Percentiles rank a stretch among this genome's conserved stretches.
Conservation (phyloP, 2,329 filamentous ascomycete species). For the Teratosphaeria epicoccoides region DNA sequence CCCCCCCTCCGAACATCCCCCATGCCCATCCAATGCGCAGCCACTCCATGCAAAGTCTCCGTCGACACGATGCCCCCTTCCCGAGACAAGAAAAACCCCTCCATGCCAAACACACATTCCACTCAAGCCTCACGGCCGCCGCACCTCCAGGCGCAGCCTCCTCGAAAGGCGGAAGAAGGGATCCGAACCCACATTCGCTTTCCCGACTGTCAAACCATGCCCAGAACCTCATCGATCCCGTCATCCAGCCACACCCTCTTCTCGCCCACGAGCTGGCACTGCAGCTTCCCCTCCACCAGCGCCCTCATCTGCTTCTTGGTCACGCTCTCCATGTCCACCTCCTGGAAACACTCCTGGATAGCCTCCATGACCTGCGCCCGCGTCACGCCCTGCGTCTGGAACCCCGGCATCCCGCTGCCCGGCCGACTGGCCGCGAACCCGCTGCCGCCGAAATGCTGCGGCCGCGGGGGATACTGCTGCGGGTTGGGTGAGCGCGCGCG, state of each 20-base stretch:
- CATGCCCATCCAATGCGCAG: too few relatives aligned
- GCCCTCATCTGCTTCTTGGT: slow-evolving; percentile 90
- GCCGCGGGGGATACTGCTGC: background rate
- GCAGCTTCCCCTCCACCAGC: slow-evolving; percentile 83
- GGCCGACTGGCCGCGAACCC: slow-evolving; percentile 22
- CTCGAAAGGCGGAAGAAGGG: too few relatives aligned
- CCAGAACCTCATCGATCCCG: slow-evolving; percentile 86
- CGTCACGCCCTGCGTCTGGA: slow-evolving; percentile 58
- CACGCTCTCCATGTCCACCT: slow-evolving; percentile 91
- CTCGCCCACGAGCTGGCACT: slow-evolving; percentile 79
- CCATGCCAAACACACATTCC: too few relatives aligned
- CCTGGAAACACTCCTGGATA: slow-evolving; percentile 68
- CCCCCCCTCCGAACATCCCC: too few relatives aligned
- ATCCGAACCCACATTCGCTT: too few relatives aligned
- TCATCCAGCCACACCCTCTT: slow-evolving; percentile 80
- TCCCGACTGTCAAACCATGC: slow-evolving; percentile 62
- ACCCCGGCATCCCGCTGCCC: slow-evolving; percentile 38
- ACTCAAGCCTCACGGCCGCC: too few relatives aligned
- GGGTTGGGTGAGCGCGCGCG: slow-evolving; percentile 1
- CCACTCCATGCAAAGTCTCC: too few relatives aligned
- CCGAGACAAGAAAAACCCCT: too few relatives aligned
- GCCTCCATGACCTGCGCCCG: slow-evolving; percentile 73
- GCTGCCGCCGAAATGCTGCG: background rate
- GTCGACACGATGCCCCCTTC: too few relatives aligned
- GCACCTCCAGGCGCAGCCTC: too few relatives aligned